phyloP scores from a whole-genome alignment of 768 basidiomycete species.

The Kondoa subrosea region DNA sequence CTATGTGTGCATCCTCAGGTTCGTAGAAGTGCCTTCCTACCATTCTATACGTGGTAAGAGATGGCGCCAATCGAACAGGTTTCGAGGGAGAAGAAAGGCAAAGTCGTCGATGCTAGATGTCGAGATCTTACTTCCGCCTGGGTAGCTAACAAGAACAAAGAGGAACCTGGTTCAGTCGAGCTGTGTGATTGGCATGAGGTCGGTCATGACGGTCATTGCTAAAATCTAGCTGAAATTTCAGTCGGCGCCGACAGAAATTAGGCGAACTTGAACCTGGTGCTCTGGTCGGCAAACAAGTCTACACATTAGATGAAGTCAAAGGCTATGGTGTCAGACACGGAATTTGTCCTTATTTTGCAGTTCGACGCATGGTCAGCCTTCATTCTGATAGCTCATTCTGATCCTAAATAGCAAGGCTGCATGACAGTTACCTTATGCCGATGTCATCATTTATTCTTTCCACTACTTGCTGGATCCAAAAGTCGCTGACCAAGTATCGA shows the following conservation, averaged over 20 bases:
- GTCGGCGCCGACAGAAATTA: slow-evolving; percentile 61
- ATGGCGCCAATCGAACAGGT: slow-evolving; percentile 42
- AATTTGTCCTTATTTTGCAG: slow-evolving; percentile 86
- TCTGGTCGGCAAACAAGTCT: slow-evolving; percentile 68
- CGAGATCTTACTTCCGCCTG: slow-evolving; percentile 79
- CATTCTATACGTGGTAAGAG: neutral
- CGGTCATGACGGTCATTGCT: slow-evolving; percentile 18
- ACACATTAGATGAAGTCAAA: slow-evolving; percentile 83
- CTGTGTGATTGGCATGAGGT: slow-evolving; percentile 95
- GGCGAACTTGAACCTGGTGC: slow-evolving; percentile 64
- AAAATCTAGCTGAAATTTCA: neutral
- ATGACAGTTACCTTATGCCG: slow-evolving; percentile 78
- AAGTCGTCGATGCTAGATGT: slow-evolving; percentile 89
- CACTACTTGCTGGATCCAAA: slow-evolving; percentile 97
- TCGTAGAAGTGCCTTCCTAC: slow-evolving; percentile 28
- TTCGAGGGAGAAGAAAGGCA: slow-evolving; percentile 94
- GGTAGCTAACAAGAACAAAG: slow-evolving; percentile 62
- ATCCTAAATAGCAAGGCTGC: too few relatives aligned
- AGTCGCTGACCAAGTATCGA: slow-evolving; percentile 96
- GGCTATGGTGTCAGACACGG: slow-evolving; percentile 69
- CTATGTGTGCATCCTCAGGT: slow-evolving; percentile 90
- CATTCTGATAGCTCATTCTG: neutral
- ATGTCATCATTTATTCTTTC: slow-evolving; percentile 95
- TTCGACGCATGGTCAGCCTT: slow-evolving; percentile 74
- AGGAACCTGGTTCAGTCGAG: slow-evolving; percentile 73